Evolutionary conservation across 257 asterid species (phyloP).

Genomic region (Mitragyna speciosa): DNA sequence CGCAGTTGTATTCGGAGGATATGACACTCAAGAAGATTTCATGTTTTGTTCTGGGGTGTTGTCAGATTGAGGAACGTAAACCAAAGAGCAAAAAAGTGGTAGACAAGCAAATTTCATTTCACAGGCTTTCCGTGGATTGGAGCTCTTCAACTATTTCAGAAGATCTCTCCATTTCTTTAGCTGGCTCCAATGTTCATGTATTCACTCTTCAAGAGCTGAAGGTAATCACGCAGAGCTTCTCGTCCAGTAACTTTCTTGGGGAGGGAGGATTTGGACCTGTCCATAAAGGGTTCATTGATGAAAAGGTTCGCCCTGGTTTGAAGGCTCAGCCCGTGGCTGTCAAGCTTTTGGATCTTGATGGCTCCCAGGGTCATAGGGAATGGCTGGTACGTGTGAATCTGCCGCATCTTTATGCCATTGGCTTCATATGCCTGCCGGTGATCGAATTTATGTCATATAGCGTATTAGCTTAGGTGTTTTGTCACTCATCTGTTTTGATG

Average conservation of each 20-base stretch:
- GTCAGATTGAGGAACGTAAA: constrained; percentile 31
- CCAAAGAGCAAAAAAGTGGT: constrained; percentile 27
- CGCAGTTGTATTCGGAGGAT: background rate
- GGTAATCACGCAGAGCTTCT: constrained; percentile 72
- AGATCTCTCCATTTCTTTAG: constrained; percentile 71
- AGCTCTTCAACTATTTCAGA: constrained; percentile 66
- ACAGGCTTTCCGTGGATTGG: constrained; percentile 54
- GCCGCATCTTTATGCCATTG: background rate
- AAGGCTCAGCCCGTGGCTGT: constrained; percentile 98
- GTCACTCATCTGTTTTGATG: background rate
- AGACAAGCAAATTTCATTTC: constrained; percentile 44
- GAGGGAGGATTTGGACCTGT: constrained; percentile 99
- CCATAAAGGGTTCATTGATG: constrained; percentile 92
- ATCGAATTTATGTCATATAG: background rate
- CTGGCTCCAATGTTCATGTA: constrained; percentile 64
- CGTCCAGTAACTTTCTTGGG: constrained; percentile 73
- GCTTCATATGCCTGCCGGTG: background rate
- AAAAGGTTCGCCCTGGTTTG: constrained; percentile 68
- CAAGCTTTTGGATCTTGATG: constrained; percentile 85
- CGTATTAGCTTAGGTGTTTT: too few species aligned
- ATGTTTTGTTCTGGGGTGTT: constrained; percentile 53
- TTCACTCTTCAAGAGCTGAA: constrained; percentile 81
- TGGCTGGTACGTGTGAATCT: constrained; percentile 64
- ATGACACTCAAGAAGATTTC: constrained; percentile 48
- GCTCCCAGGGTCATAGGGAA: constrained; percentile 85